Evolutionary conservation across 169 alveolate genomes (phyloP), one percentile per base, ranked within the genome.

Genomic region (Hepatocystis sp.): DNA sequence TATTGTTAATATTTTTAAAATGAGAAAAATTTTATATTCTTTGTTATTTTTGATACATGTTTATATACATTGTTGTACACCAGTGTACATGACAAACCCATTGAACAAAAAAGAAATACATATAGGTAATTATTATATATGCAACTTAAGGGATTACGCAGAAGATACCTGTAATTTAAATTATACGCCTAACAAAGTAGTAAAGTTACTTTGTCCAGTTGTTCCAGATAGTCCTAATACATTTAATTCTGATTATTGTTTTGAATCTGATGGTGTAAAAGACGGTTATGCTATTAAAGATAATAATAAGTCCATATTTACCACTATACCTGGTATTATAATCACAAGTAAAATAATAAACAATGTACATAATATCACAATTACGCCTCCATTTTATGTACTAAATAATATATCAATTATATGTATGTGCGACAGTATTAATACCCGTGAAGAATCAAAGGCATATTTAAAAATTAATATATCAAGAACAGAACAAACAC

Each of bases 61-160:
- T 39, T 68, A 23, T 15, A n/a, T 68, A 28, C 44, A 27, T 49
- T 8, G 30, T 27, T 68, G 40, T 28, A 21, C 44, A 17, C 61
- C 71, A 7, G 67, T 55, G 0, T 53, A 36, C 39, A 34, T 32
- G 53, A n/a, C n/a, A n/a, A n/a, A n/a, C n/a, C n/a, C n/a, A n/a
- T 30, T 56, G 15, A 19, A 36, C 55, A 32, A 55, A 0, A 68
- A 68, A 11, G 86, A 53, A 34, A 13, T 68, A 5, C 51, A 68
- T n/a, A 36, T 68, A 13, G 86, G 86, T 4, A 53, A 68, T 53
- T 68, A 68, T 53, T 68, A 55, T 25, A 68, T 68, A 10, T 68
- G 86, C n/a, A 68, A 68, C 44, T 68, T 68, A 13, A 44, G 40
- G 27, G 86, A 68, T 19, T 68, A 55, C 32, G 63, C 86, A 13